Evolutionary conservation across 305 asterid genomes (phyloP), one percentile per base, ranked within the genome.

Genomic region (Andrographis paniculata): DNA sequence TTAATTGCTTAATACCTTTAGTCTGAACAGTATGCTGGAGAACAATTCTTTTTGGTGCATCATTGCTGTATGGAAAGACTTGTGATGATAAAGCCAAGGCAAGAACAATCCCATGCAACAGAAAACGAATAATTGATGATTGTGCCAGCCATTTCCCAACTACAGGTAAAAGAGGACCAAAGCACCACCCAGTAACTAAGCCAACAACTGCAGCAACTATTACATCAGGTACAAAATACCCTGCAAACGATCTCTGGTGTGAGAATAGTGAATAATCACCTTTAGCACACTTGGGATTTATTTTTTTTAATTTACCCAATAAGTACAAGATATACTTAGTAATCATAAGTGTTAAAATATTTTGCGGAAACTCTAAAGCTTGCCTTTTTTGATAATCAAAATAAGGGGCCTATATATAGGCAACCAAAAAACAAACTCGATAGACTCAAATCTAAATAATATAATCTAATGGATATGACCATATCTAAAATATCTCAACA

Each of bases 21-120:
- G 78, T 81, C 69, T 64, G 70, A 52, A 91, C 50, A 7, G 96
- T 78, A 71, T 87, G 94, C 74, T 91, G 99, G 61, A 91, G 55
- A 58, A 87, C 41, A 60, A 91, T 77, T 68, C 99, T 83, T 72
- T 91, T 91, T 18, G 96, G 99, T 15, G 99, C 99, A 58, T 87
- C 93, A 12, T 65, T 67, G 79, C 95, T 91, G 80, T 91, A 91
- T 4, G 99, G 96, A 62, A 91, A 91, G 74, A 84, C 77, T 61
- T 80, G 96, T 19, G 95, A 87, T 51, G 96, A 70, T 51, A 91
- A 46, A 37, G 99, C 99, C 76, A 91, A 58, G 41, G 86, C 71
- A 59, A 87, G 69, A 56, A 91, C 64, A 56, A 72, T 84, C 38
- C 65, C 65, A 21, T 91, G 99, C 66, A 87, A 58, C 84, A 91